Base-by-base conservation (phyloP, 2,329 filamentous ascomycete genomes). In the Phyllachora maydis region DNA sequence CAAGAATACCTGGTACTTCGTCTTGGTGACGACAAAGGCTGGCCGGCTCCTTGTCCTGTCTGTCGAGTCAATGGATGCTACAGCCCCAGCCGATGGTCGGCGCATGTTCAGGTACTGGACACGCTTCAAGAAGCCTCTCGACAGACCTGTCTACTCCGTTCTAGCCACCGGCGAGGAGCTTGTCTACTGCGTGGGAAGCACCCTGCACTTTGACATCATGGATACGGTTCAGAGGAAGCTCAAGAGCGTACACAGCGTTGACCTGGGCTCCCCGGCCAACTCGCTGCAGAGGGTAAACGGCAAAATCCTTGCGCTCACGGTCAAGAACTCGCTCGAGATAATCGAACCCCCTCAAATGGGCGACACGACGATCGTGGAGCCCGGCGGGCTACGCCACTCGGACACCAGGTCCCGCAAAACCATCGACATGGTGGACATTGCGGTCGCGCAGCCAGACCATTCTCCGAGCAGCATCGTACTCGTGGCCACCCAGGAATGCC, bases 11-110 rank as follows among this genome's bases (percentile, higher is more conserved):
- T 74, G 71, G 42, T 54, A 61, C 2, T 73, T 68, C 36, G 50
- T 79, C 16, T 52, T 78, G 9, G 56, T 75, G 8, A 55, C 62
- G 4, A 65, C 63, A 1, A 52, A 51, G 16, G 45, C 47, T 7
- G 66, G 67, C 2, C 49, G 55, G 4, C 45, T 76, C 8, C 36
- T 69, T 11, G 52, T 75, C 6, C 51, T 70, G 9, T 59, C 62
- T 1, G 50, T 59, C 5, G 49, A 54, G 20, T n/a, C n/a, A n/a
- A n/a, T n/a, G n/a, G n/a, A n/a, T n/a, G n/a, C n/a, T n/a, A n/a
- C n/a, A n/a, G n/a, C n/a, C n/a, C n/a, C n/a, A n/a, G 38, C 42
- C 4, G 36, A 33, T 3, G 35, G 31, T 4, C 31, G 31, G 20
- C 35, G 32, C 18, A 43, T 31, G 26, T 54, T 69, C 26, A 50